These are phyloP conservation scores for Flaveria bidentis DNA, from an alignment of 129 eudicot genomes.

Conservation along the genomic window DNA sequence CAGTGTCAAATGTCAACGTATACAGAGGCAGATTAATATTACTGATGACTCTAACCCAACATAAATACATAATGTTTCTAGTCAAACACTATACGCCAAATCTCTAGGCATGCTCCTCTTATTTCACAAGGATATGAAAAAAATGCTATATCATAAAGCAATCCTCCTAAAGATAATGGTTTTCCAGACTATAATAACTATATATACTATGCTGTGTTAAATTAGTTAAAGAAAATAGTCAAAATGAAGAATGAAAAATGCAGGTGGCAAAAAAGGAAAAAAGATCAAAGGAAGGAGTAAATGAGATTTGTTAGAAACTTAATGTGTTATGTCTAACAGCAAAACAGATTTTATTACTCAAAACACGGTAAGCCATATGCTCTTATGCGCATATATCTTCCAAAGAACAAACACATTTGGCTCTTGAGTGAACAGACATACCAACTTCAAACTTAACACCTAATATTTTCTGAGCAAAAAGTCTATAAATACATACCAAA, in stretches of 20 bases:
- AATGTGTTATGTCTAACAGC: not conserved
- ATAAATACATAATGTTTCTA: not conserved
- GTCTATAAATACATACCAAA: not conserved
- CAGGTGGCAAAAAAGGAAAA: no score
- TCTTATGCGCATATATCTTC: not conserved
- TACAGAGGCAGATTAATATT: not conserved
- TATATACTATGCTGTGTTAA: not conserved
- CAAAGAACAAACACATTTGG: constrained; percentile 4
- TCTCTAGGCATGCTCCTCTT: not conserved
- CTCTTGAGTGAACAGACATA: constrained; percentile 7
- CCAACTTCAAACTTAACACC: constrained; percentile 14
- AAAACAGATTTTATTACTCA: not conserved
- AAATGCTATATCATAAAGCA: not conserved
- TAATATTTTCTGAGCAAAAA: not conserved
- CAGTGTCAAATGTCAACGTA: not conserved
- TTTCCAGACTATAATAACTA: not conserved
- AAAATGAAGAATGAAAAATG: not conserved
- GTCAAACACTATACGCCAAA: not conserved
- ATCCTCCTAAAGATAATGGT: not conserved
- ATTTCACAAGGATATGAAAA: not conserved
- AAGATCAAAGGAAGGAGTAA: no score
- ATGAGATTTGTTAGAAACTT: no score
- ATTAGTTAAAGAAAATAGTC: not conserved
- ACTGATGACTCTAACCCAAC: not conserved
- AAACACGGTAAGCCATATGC: not conserved